A percentile compares a stretch with the other conserved stretches of the same genome.
These are phyloP conservation scores for Aspergillus versicolor DNA, from an alignment of 2,329 filamentous ascomycete genomes.

Conservation along the genomic window DNA sequence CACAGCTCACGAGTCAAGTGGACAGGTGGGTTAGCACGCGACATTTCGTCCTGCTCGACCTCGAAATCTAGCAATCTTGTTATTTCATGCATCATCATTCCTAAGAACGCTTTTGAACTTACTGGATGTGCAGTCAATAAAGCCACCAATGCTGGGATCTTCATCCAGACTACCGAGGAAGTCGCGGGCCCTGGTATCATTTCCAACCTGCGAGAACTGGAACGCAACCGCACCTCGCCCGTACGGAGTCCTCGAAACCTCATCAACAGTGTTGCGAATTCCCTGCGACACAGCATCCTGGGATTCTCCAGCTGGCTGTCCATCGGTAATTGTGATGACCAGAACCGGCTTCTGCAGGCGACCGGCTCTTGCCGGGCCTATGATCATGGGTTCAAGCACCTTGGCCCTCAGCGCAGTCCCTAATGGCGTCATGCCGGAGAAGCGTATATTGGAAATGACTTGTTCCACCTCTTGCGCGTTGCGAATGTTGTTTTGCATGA, in stretches of 20 bases:
- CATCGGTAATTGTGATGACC: slow-evolving; percentile 66
- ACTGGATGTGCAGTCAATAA: slow-evolving; percentile 70
- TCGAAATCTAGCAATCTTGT: slow-evolving; percentile 56
- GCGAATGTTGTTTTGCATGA: slow-evolving; percentile 55
- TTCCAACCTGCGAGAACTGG: slow-evolving; percentile 69
- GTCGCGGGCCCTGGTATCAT: slow-evolving; percentile 62
- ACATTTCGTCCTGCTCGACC: slow-evolving; percentile 67
- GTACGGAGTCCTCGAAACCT: slow-evolving; percentile 52
- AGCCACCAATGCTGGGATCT: slow-evolving; percentile 59
- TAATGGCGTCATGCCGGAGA: slow-evolving; percentile 67
- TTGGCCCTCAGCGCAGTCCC: slow-evolving; percentile 63
- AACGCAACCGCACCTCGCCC: slow-evolving; percentile 62
- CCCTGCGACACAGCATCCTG: slow-evolving; percentile 57
- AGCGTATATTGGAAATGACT: slow-evolving; percentile 59
- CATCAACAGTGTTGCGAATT: slow-evolving; percentile 55
- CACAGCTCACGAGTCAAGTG: slow-evolving; percentile 65
- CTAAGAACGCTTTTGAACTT: slow-evolving; percentile 31
- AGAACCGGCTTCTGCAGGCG: slow-evolving; percentile 63
- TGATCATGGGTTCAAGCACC: slow-evolving; percentile 61
- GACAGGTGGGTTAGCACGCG: slow-evolving; percentile 59
- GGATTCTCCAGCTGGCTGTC: slow-evolving; percentile 64
- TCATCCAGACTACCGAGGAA: slow-evolving; percentile 65
- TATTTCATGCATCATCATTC: background rate
- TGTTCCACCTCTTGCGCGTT: slow-evolving; percentile 58
- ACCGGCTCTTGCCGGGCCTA: slow-evolving; percentile 52